These are phyloP conservation scores for Neoascochyta sp. DNA, from an alignment of 2,329 filamentous ascomycete species.

Conservation along the genomic window DNA sequence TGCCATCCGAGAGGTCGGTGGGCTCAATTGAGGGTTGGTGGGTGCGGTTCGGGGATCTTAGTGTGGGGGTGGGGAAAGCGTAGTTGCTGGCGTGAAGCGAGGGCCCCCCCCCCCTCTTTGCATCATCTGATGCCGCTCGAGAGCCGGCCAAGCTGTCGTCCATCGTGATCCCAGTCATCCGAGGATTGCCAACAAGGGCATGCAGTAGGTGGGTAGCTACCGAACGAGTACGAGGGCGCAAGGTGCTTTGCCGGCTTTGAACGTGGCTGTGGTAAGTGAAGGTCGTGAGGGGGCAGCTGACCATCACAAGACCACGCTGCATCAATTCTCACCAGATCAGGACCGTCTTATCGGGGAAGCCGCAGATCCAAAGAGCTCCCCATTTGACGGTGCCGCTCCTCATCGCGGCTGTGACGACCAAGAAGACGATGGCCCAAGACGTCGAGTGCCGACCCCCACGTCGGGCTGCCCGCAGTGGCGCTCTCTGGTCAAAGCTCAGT, in stretches of 20 bases:
- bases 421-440: constrained; percentile 7
- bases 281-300: constrained; percentile 36
- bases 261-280: too few species aligned
- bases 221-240: constrained; percentile 16
- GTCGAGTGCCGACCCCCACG: constrained; percentile 20
- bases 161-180: constrained; percentile 32
- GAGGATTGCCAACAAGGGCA: constrained; percentile 10
- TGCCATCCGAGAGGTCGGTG: constrained; percentile 32
- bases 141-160: constrained; percentile 17
- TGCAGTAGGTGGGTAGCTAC: constrained; percentile 20
- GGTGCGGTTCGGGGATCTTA: constrained; percentile 29
- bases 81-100: constrained; percentile 15
- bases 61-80: constrained; percentile 39
- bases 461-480: constrained; percentile 18
- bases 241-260: too few species aligned
- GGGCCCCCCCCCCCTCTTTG: constrained; percentile 16
- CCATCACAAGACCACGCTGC: constrained; percentile 6
- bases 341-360: not conserved
- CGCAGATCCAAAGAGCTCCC: constrained; percentile 4
- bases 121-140: constrained; percentile 37
- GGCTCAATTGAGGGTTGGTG: constrained; percentile 32
- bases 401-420: constrained; percentile 8
- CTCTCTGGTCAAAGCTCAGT: constrained; percentile 13
- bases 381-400: too few species aligned
- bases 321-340: not conserved